Evolutionary conservation across 2,329 filamentous ascomycete genomes (phyloP).

Genomic region (Talaromyces sp.): DNA sequence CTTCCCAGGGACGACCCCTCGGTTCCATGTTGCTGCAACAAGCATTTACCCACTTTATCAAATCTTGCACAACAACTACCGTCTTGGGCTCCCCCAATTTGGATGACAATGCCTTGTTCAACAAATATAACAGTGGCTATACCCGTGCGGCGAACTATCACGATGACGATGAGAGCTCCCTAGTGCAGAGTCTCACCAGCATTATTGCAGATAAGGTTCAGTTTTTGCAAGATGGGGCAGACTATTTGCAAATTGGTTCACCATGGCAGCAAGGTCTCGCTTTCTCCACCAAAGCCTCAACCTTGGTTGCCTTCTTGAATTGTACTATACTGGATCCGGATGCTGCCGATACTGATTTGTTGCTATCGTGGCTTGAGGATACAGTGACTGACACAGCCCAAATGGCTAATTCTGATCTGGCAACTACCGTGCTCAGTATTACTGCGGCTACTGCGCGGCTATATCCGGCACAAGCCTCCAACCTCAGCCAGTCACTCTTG

Average conservation of each 20-base stretch:
- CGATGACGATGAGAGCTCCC: conserved; percentile 33
- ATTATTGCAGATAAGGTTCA: conserved; percentile 79
- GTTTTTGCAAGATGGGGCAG: conserved; percentile 79
- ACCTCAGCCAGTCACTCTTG: conserved; percentile 72
- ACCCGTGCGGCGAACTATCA: conserved; percentile 10
- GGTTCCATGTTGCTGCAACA: conserved; percentile 88
- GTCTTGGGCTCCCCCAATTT: conserved; percentile 59
- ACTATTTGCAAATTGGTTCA: conserved; percentile 83
- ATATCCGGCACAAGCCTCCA: conserved; percentile 67
- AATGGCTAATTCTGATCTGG: conserved; percentile 74
- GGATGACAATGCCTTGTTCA: conserved; percentile 63
- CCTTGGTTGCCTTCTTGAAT: conserved; percentile 78
- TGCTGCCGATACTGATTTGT: conserved; percentile 69
- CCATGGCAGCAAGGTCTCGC: conserved; percentile 82
- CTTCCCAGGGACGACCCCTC: conserved; percentile 70
- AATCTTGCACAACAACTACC: conserved; percentile 71
- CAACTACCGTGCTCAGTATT: conserved; percentile 71
- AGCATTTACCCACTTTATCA: conserved; percentile 80
- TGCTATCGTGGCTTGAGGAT: conserved; percentile 83
- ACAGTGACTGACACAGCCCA: conserved; percentile 73
- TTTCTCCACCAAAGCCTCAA: conserved; percentile 77
- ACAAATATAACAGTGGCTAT: conserved; percentile 57
- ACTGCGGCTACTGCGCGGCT: conserved; percentile 77
- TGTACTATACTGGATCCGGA: conserved; percentile 80
- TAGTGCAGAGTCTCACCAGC: conserved; percentile 58